Evolutionary conservation across 2,329 filamentous ascomycete species (phyloP).

Genomic region (Biscogniauxia marginata): DNA sequence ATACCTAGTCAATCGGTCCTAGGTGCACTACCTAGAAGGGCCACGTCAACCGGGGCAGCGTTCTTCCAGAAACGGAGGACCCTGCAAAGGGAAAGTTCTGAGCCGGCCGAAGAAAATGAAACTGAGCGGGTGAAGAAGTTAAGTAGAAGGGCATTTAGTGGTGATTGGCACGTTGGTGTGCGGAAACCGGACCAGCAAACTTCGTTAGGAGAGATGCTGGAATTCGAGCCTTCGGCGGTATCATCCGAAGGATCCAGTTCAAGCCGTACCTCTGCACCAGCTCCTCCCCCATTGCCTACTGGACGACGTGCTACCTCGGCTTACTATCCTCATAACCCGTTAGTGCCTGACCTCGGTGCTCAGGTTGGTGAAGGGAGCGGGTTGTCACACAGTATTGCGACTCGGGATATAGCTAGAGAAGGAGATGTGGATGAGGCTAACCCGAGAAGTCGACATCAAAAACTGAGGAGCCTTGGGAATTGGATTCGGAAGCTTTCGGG

Average conservation of each 20-base stretch:
- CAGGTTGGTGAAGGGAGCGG: neutral
- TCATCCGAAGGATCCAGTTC: constrained; percentile 4
- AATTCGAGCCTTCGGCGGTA: constrained; percentile 3
- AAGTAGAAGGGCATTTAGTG: constrained; percentile 28
- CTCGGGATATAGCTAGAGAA: neutral
- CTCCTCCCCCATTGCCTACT: constrained; percentile 17
- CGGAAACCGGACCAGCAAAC: constrained; percentile 16
- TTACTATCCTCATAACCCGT: constrained; percentile 17
- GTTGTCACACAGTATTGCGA: neutral
- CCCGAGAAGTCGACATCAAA: constrained; percentile 20
- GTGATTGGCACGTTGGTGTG: constrained; percentile 28
- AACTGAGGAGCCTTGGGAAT: constrained; percentile 31
- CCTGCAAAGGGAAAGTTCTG: constrained; percentile 12
- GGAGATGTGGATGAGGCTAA: constrained; percentile 10
- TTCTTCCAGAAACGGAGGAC: constrained; percentile 43
- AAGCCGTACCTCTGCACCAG: constrained; percentile 9
- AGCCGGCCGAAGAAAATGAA: constrained; percentile 8
- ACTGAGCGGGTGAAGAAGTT: constrained; percentile 11
- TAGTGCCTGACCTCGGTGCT: constrained; percentile 7
- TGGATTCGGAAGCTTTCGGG: constrained; percentile 34
- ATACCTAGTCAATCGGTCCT: constrained; percentile 16
- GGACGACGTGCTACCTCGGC: constrained; percentile 22
- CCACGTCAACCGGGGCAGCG: constrained; percentile 46
- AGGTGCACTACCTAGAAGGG: constrained; percentile 35
- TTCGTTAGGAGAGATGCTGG: constrained; percentile 19